Base-by-base conservation (phyloP, 805 yeast genomes). In the Yamadazyma akitaensis region DNA sequence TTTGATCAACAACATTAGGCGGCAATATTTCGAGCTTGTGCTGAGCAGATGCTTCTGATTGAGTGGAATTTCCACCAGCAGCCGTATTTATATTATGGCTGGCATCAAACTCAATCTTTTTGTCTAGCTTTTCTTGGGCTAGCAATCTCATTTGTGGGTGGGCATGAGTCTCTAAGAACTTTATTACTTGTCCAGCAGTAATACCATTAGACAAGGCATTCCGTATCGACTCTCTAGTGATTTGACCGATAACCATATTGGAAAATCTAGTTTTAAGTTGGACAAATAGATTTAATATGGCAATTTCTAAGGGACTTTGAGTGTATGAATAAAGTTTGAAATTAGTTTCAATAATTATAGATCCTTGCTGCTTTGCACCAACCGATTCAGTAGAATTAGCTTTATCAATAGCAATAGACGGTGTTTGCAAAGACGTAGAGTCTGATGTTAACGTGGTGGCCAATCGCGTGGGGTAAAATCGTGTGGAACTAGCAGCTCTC, bases 1-100 rank as follows among this genome's bases (percentile, higher is more conserved):
- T 88, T 63, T 94, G 99, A 65, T 94, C 99, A 1, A 88, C 87
- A n/a, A 94, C 96, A 0, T 96, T 94, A 0, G 98, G 96, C 3
- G 98, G 98, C 5, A 87, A 63, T 11, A 94, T 70, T 59, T 84
- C 83, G 48, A 82, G 57, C 51, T 77, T 61, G 53, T 81, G 78
- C 51, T 76, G 76, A 7, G 75, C 66, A 12, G 68, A 70, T 1
- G 55, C 47, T 9, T 51, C 55, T 1, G 61, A 36, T 35, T 65
- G 63, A 7, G 42, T 11, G 4, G 36, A 40, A 6, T 25, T 21
- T 64, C 72, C 30, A 13, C 39, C 47, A 30, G 35, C 37, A 3
- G 74, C 75, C 5, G 77, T 67, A 42, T 79, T 74, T 44, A 72
- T 67, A 44, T 72, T 74, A 42, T 76, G 70, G 24, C 76, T 76